Evolutionary conservation across 2,329 filamentous ascomycete genomes (phyloP).

Genomic region (Trichoderma breve): DNA sequence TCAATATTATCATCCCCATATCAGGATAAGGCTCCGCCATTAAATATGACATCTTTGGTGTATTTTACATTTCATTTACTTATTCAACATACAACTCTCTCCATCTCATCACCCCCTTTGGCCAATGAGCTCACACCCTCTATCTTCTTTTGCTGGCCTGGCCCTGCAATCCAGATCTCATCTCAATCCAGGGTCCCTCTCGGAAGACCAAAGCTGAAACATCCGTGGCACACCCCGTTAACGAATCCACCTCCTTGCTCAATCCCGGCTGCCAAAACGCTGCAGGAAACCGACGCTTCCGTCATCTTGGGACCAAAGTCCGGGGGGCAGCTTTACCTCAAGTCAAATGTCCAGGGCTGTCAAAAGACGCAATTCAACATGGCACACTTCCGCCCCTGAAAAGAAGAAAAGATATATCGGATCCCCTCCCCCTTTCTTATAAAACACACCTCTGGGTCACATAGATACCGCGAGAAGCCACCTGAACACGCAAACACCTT

Average conservation of each 20-base stretch:
- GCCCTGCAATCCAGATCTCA: not conserved
- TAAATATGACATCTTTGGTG: not conserved
- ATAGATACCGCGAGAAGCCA: not conserved
- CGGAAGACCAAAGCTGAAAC: slow-evolving; percentile 14
- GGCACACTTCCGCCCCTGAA: not conserved
- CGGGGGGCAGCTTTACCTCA: not conserved
- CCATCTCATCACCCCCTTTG: not conserved
- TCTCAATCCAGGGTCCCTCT: not conserved
- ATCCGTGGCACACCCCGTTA: not conserved
- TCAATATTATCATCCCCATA: not conserved
- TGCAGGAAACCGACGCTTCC: not conserved
- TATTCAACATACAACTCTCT: not conserved
- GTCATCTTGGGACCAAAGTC: not conserved
- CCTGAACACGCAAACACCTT: slow-evolving; percentile 13
- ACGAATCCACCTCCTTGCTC: not conserved
- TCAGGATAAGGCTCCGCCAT: not conserved
- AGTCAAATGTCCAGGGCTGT: not conserved
- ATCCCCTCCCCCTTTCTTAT: not conserved
- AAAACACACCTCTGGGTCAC: not conserved
- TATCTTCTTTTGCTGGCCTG: not conserved
- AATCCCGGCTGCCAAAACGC: not conserved
- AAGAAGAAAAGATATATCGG: not conserved
- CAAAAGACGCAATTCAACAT: not conserved
- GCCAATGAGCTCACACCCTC: not conserved
- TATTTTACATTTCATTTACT: not conserved